Evolutionary conservation across 129 eudicot species (phyloP).

Genomic region (sunflower (Helianthus annuus)): DNA sequence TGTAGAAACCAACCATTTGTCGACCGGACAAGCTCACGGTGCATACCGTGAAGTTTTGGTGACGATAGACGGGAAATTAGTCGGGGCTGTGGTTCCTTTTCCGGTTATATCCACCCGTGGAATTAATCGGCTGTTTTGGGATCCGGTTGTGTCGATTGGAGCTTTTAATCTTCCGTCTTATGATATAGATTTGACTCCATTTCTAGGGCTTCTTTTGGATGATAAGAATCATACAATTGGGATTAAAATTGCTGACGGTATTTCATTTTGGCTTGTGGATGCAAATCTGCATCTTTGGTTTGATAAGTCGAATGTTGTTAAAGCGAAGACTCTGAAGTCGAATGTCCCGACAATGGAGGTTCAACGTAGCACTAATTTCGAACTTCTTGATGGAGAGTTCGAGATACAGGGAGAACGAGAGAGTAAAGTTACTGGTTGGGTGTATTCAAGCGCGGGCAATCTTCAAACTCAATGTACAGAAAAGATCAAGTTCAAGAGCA

Average conservation of each 20-base stretch:
- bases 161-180: constrained; percentile 79
- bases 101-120: constrained; percentile 79
- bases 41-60: constrained; percentile 68
- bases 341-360: constrained; percentile 29
- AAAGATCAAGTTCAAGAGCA: constrained; percentile 48
- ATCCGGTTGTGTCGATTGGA: constrained; percentile 71
- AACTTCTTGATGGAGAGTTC: constrained; percentile 52
- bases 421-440: constrained; percentile 48
- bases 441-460: constrained; percentile 47
- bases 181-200: constrained; percentile 64
- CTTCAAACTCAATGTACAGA: constrained; percentile 35
- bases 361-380: constrained; percentile 21
- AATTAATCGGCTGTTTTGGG: constrained; percentile 80
- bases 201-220: constrained; percentile 58
- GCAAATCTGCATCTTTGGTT: constrained; percentile 81
- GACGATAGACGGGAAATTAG: constrained; percentile 58
- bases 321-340: constrained; percentile 37
- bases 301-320: constrained; percentile 30
- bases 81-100: constrained; percentile 64
- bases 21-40: constrained; percentile 54
- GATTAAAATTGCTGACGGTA: constrained; percentile 51
- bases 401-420: constrained; percentile 48
- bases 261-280: constrained; percentile 72
- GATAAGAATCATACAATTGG: constrained; percentile 50
- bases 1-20: constrained; percentile 38